Percentiles rank a stretch among this genome's conserved stretches.
Conservation (phyloP, 1,139 yeast species). For the Geotrichum histeridarum region DNA sequence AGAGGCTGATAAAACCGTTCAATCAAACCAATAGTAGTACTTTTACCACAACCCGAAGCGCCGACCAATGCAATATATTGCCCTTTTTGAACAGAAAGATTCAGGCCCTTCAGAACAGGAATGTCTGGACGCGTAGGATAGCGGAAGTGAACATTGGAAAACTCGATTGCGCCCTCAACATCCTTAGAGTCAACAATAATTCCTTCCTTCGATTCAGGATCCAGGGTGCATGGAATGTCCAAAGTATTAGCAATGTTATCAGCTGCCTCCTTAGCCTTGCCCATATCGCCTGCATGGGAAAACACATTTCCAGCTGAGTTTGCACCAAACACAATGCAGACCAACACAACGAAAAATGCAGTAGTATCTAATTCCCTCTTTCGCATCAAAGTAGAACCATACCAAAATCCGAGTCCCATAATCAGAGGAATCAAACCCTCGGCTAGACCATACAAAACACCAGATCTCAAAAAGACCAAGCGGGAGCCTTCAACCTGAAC, state of each 20-base stretch:
- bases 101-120: constrained; percentile 60
- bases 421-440: constrained; percentile 39
- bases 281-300: constrained; percentile 78
- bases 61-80: constrained; percentile 92
- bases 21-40: constrained; percentile 79
- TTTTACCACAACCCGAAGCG: constrained; percentile 92
- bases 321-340: constrained; percentile 67
- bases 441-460: constrained; percentile 34
- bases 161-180: constrained; percentile 53
- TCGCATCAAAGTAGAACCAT: constrained; percentile 37
- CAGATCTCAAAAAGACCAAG: constrained; percentile 30
- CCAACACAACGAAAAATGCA: constrained; percentile 37
- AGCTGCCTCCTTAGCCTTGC: constrained; percentile 53
- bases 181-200: constrained; percentile 32
- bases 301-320: constrained; percentile 82
- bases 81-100: constrained; percentile 65
- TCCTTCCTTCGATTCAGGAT: constrained; percentile 51
- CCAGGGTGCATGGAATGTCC: constrained; percentile 60
- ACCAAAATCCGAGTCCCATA: constrained; percentile 41
- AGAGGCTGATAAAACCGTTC: constrained; percentile 75
- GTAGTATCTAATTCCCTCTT: constrained; percentile 26
- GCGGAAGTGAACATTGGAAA: constrained; percentile 62
- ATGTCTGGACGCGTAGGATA: constrained; percentile 82
- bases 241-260: constrained; percentile 70
- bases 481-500: constrained; percentile 33